Conservation (phyloP, 805 yeast species). For the Yarrowia divulgata region DNA sequence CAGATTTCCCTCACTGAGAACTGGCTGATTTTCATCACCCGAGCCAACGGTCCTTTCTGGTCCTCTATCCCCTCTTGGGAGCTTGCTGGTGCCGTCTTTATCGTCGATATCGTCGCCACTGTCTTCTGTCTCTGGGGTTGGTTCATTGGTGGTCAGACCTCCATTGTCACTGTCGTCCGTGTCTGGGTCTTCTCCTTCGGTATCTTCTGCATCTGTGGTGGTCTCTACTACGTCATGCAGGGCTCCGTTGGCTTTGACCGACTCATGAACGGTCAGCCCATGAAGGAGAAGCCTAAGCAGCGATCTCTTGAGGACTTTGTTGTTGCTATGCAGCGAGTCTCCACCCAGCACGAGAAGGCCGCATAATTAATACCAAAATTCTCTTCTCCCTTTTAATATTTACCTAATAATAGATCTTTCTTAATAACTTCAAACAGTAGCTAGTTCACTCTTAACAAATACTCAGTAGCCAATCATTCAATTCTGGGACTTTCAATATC, state of each 20-base stretch:
- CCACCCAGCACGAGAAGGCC: conserved; percentile 70
- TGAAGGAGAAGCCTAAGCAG: conserved; percentile 54
- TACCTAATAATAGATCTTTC: conserved; percentile 39
- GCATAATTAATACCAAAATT: conserved; percentile 43
- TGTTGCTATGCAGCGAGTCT: conserved; percentile 69
- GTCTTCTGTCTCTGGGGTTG: conserved; percentile 93
- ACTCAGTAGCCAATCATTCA: too few species aligned
- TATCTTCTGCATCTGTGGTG: conserved; percentile 95
- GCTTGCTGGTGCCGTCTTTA: conserved; percentile 89
- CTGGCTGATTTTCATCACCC: conserved; percentile 95
- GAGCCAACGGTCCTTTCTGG: conserved; percentile 99
- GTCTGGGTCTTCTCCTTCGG: conserved; percentile 96
- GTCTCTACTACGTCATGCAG: conserved; percentile 94
- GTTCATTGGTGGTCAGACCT: conserved; percentile 98
- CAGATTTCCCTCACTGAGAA: conserved; percentile 94
- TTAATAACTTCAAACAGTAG: conserved; percentile 5
- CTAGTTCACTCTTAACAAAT: neutral
- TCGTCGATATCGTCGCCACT: conserved; percentile 90
- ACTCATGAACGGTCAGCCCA: conserved; percentile 62
- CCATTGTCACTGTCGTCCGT: conserved; percentile 92
- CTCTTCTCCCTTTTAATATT: conserved; percentile 39
- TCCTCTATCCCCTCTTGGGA: conserved; percentile 96
- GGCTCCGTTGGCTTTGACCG: conserved; percentile 58
- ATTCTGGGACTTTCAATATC: too few species aligned
- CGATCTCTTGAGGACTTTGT: conserved; percentile 67